phyloP scores from a whole-genome alignment of 495 filamentous ascomycete genomes.

The Chaetomidium leptoderma region DNA sequence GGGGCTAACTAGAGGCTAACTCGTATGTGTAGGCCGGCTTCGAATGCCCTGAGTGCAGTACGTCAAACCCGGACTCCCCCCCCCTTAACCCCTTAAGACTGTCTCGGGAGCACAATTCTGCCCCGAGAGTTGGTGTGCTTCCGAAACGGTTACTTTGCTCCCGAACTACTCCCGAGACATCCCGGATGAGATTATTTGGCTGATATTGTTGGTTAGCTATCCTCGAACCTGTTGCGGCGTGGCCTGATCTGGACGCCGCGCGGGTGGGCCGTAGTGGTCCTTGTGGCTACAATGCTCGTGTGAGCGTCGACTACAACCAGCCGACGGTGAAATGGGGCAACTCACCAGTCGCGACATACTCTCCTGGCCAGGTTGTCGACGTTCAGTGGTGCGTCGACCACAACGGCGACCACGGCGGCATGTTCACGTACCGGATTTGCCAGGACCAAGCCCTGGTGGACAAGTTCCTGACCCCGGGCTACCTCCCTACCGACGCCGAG shows the following conservation, averaged over 20 bases:
- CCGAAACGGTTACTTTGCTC: no score
- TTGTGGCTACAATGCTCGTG: constrained; percentile 55
- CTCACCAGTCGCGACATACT: constrained; percentile 43
- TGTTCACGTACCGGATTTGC: constrained; percentile 57
- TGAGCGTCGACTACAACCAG: constrained; percentile 54
- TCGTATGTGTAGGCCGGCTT: constrained; percentile 50
- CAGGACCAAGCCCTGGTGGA: constrained; percentile 50
- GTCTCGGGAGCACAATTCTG: no score
- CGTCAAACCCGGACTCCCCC: no score
- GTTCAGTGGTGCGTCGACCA: constrained; percentile 57
- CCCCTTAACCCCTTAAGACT: no score
- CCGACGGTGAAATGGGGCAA: constrained; percentile 46
- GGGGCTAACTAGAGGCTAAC: constrained; percentile 4
- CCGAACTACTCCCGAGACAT: no score
- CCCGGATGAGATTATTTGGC: no score
- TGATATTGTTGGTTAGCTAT: no score
- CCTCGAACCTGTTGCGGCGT: constrained; percentile 50
- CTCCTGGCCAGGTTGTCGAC: constrained; percentile 42
- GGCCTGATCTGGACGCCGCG: constrained; percentile 47
- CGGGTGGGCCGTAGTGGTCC: constrained; percentile 50
- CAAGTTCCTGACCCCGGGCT: constrained; percentile 48
- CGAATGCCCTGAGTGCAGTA: constrained; percentile 54
- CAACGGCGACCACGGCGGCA: constrained; percentile 58
- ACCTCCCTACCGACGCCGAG: constrained; percentile 49
- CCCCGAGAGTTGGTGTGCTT: no score